Base-by-base conservation (phyloP, 1,284 basidiomycete genomes). In the Irpex sp. region DNA sequence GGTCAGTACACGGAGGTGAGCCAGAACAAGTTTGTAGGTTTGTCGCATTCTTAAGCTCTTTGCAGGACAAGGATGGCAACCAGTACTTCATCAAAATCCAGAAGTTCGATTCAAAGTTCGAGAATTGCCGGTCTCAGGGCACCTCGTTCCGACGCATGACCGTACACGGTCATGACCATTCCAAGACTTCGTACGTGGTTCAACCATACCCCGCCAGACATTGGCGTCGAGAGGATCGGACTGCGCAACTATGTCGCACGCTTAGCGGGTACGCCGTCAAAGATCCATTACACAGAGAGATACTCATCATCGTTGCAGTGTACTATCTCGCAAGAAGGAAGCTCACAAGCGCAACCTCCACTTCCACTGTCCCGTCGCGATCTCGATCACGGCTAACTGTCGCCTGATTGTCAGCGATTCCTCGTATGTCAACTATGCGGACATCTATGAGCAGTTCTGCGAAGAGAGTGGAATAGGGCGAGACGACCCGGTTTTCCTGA, bases 1-100 rank as follows among this genome's bases (percentile, higher is more conserved):
- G 97, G 97, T 7, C 97, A 99, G 77, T 99, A 99, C 72, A 92
- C 96, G 0, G 93, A 97, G 84, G 94, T 93, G 64, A 68, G 83
- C 68, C 33, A 19, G 33, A 60, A 15, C 61, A 35, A 53, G 31
- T 19, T 50, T 17, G 57, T 46, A 7, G 36, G 58, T 0, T 59
- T 39, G 13, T 26, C n/a, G 35, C 39, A 53, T 60, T 31, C 17
- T 26, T 60, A 60, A 39, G 56, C 21, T 19, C 36, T 49, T n/a
- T 58, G 37, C 66, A 97, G 92, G 93, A 97, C 73, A 95, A 97
- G 74, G 97, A 99, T 75, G 94, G 86, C 73, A 94, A 95, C 71
- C 90, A 93, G 70, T 92, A 93, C 71, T 98, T 99, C 71, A 85
- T 95, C 66, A 90, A 93, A 68, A 96, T 99, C 59, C 87, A 89